These are phyloP conservation scores for Litsea cubeba DNA, from an alignment of 164 flowering plant species.

Conservation along the genomic window DNA sequence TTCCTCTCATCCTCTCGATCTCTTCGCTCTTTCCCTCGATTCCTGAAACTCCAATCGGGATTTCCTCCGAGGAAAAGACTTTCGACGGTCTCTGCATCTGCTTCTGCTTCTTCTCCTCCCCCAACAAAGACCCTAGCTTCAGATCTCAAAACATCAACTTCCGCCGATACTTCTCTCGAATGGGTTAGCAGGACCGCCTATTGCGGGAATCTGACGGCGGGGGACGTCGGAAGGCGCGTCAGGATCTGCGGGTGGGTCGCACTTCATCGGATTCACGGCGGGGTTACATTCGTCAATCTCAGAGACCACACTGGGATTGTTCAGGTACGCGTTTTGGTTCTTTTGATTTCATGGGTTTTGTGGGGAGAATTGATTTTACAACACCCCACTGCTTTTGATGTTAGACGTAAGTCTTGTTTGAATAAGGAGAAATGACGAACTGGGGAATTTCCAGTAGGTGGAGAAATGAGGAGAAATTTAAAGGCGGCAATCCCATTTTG, in stretches of 20 bases:
- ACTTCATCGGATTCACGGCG: conserved; percentile 84
- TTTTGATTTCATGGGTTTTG: neutral
- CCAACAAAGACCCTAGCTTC: conserved; percentile 24
- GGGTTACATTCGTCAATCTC: conserved; percentile 80
- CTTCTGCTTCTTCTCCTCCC: conserved; percentile 18
- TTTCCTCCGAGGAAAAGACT: conserved; percentile 7
- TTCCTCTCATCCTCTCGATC: conserved; percentile 21
- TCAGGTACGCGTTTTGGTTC: conserved; percentile 41
- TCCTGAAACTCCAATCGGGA: conserved; percentile 8
- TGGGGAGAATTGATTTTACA: no score
- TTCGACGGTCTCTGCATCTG: conserved; percentile 11
- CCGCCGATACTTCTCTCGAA: conserved; percentile 34
- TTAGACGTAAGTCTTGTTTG: no score
- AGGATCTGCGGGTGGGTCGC: conserved; percentile 96
- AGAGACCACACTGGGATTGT: conserved; percentile 87
- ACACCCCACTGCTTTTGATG: no score
- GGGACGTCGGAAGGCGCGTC: conserved; percentile 72
- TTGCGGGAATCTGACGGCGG: conserved; percentile 59
- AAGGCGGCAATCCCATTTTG: no score
- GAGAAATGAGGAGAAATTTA: no score
- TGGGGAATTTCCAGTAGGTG: no score
- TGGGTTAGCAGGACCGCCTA: conserved; percentile 66
- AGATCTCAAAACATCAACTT: conserved; percentile 13
- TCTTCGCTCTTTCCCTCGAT: conserved; percentile 8
- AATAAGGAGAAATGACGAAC: no score